Base-by-base conservation (phyloP, 768 basidiomycete genomes). In the Suillus lakei region DNA sequence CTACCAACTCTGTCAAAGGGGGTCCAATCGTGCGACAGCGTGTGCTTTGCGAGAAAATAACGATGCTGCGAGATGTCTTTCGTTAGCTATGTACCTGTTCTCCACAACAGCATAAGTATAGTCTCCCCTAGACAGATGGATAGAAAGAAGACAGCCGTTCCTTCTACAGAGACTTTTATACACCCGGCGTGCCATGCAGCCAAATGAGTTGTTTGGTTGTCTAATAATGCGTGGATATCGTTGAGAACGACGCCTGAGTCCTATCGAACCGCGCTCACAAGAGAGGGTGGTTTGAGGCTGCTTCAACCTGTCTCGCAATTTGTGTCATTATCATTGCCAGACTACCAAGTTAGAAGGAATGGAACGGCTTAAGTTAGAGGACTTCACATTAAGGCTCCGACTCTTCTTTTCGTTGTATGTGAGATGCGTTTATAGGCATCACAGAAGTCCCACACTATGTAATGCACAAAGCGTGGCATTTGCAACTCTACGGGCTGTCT, bases 401-500 rank as follows among this genome's bases (percentile, higher is more conserved):
- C 46, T 48, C 2, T 48, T 48, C 23, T 23, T 23, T n/a, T 7
- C n/a, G n/a, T 26, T 16, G n/a, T n/a, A n/a, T n/a, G n/a, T n/a
- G n/a, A n/a, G n/a, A n/a, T n/a, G n/a, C n/a, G n/a, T n/a, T n/a
- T n/a, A n/a, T n/a, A n/a, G n/a, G n/a, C n/a, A n/a, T n/a, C n/a
- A n/a, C n/a, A n/a, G n/a, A n/a, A n/a, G n/a, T n/a, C n/a, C n/a
- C n/a, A n/a, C n/a, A n/a, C n/a, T n/a, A 23, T 34, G 43, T 32
- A 53, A n/a, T 63, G 36, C 60, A 34, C 48, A 62, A 43, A 18
- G 41, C 34, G 59, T 16, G 51, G 39, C 32, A 62, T 46, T 62
- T 21, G 34, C 23, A 39, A 67, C 68, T 76, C 69, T 72, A 65
- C 63, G 32, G 32, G 18, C 32, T 13, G 12, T 54, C 51, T 5